phyloP scores from a whole-genome alignment of 306 rosid genomes.

The Cicer pinnatifidum region DNA sequence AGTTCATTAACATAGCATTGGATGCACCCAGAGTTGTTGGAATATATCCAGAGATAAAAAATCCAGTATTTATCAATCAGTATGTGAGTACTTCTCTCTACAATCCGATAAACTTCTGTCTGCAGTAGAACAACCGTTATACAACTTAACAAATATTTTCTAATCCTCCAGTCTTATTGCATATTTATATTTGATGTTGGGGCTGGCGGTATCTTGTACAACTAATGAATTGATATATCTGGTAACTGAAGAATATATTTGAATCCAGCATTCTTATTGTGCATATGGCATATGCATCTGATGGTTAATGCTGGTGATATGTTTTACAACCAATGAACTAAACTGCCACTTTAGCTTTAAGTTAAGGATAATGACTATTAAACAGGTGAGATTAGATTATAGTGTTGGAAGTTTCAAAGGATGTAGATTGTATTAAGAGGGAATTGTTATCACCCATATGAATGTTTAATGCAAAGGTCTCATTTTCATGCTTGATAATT shows the following conservation, averaged over 20 bases:
- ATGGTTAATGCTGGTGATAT: conserved; percentile 4
- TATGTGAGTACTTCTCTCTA: conserved; percentile 66
- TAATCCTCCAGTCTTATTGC: conserved; percentile 8
- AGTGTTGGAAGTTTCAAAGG: conserved; percentile 7
- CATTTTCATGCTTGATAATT: conserved; percentile 33
- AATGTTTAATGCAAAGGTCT: conserved; percentile 18
- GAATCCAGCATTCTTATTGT: conserved; percentile 1
- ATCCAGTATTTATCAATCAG: conserved; percentile 80
- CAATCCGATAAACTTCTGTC: conserved; percentile 25
- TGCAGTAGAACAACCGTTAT: background rate
- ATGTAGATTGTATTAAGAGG: conserved; percentile 4
- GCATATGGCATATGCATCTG: background rate
- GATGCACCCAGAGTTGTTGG: conserved; percentile 90
- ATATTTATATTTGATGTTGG: background rate
- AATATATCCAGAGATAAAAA: conserved; percentile 94
- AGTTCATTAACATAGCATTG: conserved; percentile 80
- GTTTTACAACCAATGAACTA: conserved; percentile 9
- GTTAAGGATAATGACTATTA: conserved; percentile 15
- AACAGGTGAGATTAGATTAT: background rate
- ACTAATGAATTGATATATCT: conserved; percentile 2
- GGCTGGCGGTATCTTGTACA: conserved; percentile 10
- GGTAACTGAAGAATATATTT: conserved; percentile 12
- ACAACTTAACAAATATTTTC: conserved; percentile 15
- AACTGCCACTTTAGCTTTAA: conserved; percentile 17
- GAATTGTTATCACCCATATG: conserved; percentile 11